Evolutionary conservation across 2,329 filamentous ascomycete species (phyloP), one percentile per base, ranked within the genome.

Genomic region (Paracoccidioides lutzii): DNA sequence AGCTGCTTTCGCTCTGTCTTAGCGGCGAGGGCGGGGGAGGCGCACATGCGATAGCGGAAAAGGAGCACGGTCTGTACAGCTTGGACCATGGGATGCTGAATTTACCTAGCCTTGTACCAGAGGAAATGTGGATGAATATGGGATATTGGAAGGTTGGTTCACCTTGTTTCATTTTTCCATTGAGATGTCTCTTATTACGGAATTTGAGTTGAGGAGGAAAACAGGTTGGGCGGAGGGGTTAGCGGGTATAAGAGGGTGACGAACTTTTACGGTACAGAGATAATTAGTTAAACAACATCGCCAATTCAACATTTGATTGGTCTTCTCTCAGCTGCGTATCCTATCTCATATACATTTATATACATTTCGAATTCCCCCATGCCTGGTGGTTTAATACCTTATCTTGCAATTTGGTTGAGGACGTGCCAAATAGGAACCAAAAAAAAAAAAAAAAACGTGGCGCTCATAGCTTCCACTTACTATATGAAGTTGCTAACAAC

Each of bases 101-200:
- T 60, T 59, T 79, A 28, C 66, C 71, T 15, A 45, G 51, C 6
- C 63, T 77, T 0, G 74, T 75, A 0, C 68, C 74, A 2, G 61
- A 65, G 4, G 73, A 72, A n/a, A 79, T 81, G 78, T 83, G 80
- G 79, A 82, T 82, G 78, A 82, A 82, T 56, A 75, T 82, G 68
- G 80, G 80, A 0, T 82, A 78, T 58, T 83, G 80, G 80, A 76
- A 74, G 63, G 76, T 70, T 56, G 49, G 60, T 59, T 1, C 42
- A 8, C 28, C 12, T n/a, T 32, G 9, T 12, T 46, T 10, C n/a
- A 2, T 32, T 8, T 32, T 32, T 33, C 22, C 22, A 22, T 22
- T 22, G 22, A 22, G 22, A 1, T 22, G 22, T 22, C 22, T 22
- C 22, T 22, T 22, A 22, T 22, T 22, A 22, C 22, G 22, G 22